These are phyloP conservation scores for Cercophora newfieldiana DNA, from an alignment of 495 filamentous ascomycete genomes.

Conservation along the genomic window DNA sequence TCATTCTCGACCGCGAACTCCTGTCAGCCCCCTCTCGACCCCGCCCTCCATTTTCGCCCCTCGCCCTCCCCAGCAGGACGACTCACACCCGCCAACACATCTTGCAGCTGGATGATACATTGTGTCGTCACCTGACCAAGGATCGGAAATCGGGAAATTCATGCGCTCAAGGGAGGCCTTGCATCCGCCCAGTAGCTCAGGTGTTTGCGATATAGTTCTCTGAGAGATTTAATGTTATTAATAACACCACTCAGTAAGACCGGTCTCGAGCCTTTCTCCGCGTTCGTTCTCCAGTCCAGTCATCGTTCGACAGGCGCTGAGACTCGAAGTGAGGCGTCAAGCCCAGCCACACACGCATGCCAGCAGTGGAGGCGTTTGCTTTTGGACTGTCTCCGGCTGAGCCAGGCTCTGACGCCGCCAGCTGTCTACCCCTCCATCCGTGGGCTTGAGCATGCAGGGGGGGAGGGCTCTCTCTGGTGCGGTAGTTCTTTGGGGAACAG, in stretches of 20 bases:
- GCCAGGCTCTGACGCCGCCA: background rate
- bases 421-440: background rate
- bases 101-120: conserved; percentile 31
- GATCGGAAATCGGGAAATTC: conserved; percentile 27
- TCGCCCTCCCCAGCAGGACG: conserved; percentile 4
- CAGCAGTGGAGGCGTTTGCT: conserved; percentile 5
- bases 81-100: conserved; percentile 27
- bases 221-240: conserved; percentile 26
- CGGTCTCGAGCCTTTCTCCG: background rate
- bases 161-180: conserved; percentile 23
- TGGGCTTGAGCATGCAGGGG: too few relatives aligned
- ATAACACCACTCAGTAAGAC: conserved; percentile 27
- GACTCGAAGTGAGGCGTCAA: background rate
- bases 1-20: background rate
- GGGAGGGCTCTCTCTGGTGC: too few relatives aligned
- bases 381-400: background rate
- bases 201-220: conserved; percentile 30
- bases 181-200: conserved; percentile 19
- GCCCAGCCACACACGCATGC: background rate
- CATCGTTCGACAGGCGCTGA: conserved; percentile 8
- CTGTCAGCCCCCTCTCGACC: background rate
- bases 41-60: background rate
- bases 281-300: conserved; percentile 12
- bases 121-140: conserved; percentile 33
- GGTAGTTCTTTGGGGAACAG: background rate